Evolutionary conservation across 441 rosid species (phyloP).

Genomic region (Lepidium campestre): DNA sequence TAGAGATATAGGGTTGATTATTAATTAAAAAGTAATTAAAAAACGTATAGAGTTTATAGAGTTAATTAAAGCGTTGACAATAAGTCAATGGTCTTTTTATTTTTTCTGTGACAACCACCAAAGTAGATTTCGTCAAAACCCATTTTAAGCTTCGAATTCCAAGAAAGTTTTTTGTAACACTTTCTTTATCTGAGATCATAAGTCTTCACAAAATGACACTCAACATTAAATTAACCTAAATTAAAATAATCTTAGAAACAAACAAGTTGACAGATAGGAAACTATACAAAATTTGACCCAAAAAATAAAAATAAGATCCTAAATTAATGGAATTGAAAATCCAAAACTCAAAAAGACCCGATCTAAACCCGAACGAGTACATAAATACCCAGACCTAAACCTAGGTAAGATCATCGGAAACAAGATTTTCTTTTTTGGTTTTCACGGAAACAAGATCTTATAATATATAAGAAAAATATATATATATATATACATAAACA

Average conservation of each 20-base stretch:
- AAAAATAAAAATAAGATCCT: no score
- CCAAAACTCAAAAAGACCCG: no score
- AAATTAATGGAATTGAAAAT: no score
- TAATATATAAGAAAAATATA: no score
- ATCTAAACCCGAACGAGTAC: no score
- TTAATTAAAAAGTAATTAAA: not conserved
- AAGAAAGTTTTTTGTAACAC: conserved; percentile 20
- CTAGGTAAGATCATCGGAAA: not conserved
- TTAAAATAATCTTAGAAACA: not conserved
- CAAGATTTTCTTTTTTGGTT: no score
- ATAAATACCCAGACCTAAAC: no score
- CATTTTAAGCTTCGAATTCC: conserved; percentile 18
- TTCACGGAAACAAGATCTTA: no score
- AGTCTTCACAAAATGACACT: conserved; percentile 23
- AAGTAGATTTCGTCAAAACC: conserved; percentile 30
- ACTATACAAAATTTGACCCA: no score
- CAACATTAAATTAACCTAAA: not conserved
- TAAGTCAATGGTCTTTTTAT: conserved; percentile 22
- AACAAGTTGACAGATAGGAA: no score
- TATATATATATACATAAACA: no score
- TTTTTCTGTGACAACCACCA: conserved; percentile 23
- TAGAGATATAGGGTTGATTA: not conserved
- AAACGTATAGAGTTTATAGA: not conserved
- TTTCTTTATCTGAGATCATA: conserved; percentile 17
- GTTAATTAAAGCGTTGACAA: conserved; percentile 33